Base-by-base conservation (phyloP, 352 stramenopile species). In the Phytophthora cactorum region DNA sequence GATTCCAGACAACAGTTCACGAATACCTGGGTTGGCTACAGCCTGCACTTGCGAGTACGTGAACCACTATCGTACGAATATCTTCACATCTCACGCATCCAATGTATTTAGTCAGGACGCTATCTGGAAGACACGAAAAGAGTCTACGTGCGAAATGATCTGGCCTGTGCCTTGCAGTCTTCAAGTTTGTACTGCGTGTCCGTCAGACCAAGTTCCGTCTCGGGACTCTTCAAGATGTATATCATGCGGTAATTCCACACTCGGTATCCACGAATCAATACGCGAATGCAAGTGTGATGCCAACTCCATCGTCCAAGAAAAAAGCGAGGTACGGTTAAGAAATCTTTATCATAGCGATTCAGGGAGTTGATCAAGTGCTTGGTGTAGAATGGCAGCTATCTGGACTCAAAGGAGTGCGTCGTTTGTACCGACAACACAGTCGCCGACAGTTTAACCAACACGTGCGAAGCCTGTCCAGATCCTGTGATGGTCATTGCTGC, bases 401-500 rank as follows among this genome's bases (percentile, higher is more conserved):
- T 96, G 4, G 17, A 50, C 46, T 65, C 59, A 7, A 97, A 96
- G 52, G 70, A 85, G 46, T 97, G 90, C 52, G 44, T 86, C 0
- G 17, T 50, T 14, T 93, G 88, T 52, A 55, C 67, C 2, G 78
- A 74, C 43, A 81, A 70, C 22, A 86, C 77, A 22, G 68, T 75
- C 31, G 63, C 52, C 6, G 78, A 86, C 38, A 47, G 60, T 14
- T 25, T 22, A 3, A 74, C 63, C 11, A 86, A 86, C 29, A 70
- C 52, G 0, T 98, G 95, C 56, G 60, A 71, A 32, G 25, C 68
- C 4, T 98, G 95, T 61, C 69, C 75, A 1, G 91, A 98, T 78
- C 66, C 79, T 2, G 53, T 75, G 10, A 98, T 98, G 93, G 75
- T 71, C 5, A 78, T 91, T 28, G 62, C 69, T 36, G 71, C 74